Evolutionary conservation across 2,329 filamentous ascomycete genomes (phyloP).

Genomic region (Akanthomyces uredinophilus): DNA sequence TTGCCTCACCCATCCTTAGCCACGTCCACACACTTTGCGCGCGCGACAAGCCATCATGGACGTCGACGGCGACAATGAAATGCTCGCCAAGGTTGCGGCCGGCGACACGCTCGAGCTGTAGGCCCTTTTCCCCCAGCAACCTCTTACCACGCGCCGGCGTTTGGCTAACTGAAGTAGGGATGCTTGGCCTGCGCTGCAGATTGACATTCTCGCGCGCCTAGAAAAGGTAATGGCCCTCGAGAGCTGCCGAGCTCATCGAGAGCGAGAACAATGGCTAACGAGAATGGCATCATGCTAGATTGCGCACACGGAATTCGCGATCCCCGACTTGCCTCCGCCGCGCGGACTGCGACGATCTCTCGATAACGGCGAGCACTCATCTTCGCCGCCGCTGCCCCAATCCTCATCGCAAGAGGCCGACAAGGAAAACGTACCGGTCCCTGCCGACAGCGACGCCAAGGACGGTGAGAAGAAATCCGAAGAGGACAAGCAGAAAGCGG

Average conservation of each 20-base stretch:
- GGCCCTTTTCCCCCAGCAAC: conserved; percentile 22
- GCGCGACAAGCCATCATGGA: conserved; percentile 41
- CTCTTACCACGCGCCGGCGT: not conserved
- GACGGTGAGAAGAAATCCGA: not conserved
- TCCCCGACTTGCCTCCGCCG: conserved; percentile 53
- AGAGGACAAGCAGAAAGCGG: not conserved
- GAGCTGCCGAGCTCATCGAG: conserved; percentile 34
- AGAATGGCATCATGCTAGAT: conserved; percentile 48
- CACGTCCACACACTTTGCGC: not conserved
- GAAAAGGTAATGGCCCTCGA: conserved; percentile 47
- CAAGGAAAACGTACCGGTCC: conserved; percentile 61
- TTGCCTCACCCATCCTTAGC: not conserved
- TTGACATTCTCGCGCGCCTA: conserved; percentile 60
- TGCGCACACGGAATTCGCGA: conserved; percentile 68
- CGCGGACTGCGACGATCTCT: conserved; percentile 29
- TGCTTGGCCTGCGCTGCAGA: conserved; percentile 64
- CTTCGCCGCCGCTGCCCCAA: conserved; percentile 40
- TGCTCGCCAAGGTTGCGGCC: conserved; percentile 43
- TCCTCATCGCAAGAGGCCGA: conserved; percentile 52
- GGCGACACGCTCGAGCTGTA: conserved; percentile 54
- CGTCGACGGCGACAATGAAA: conserved; percentile 47
- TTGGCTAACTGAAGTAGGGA: conserved; percentile 41
- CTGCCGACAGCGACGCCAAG: conserved; percentile 24
- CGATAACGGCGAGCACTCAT: conserved; percentile 27
- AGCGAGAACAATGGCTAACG: conserved; percentile 13